phyloP scores from a whole-genome alignment of 495 filamentous ascomycete genomes.

The Aspergillus bridgeri region DNA sequence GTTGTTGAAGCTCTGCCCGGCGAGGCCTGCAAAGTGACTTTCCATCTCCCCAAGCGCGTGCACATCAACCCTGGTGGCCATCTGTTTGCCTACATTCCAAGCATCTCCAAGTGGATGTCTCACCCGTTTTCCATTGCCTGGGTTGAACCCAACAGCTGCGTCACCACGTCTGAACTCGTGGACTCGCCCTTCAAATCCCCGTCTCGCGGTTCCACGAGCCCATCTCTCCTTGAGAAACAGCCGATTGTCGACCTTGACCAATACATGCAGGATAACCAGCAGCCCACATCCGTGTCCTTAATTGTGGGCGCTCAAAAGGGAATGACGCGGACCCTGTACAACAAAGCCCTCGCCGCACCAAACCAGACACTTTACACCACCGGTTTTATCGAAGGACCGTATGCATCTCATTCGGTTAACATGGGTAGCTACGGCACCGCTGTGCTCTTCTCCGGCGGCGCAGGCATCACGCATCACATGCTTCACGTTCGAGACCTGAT shows the following conservation, averaged over 20 bases:
- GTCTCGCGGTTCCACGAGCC: constrained; percentile 14
- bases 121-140: constrained; percentile 59
- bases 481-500: constrained; percentile 74
- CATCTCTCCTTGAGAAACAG: constrained; percentile 41
- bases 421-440: constrained; percentile 80
- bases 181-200: constrained; percentile 6
- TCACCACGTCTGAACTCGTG: constrained; percentile 8
- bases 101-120: constrained; percentile 66
- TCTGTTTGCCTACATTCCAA: constrained; percentile 78
- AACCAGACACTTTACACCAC: constrained; percentile 56
- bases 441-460: constrained; percentile 80
- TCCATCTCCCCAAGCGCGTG: constrained; percentile 74
- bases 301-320: constrained; percentile 75
- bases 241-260: constrained; percentile 26
- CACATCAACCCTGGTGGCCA: constrained; percentile 72
- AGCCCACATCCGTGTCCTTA: constrained; percentile 65
- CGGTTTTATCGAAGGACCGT: constrained; percentile 79
- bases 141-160: constrained; percentile 37
- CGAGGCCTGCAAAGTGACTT: constrained; percentile 58
- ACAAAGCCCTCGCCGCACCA: constrained; percentile 57
- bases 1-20: constrained; percentile 51
- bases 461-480: constrained; percentile 86
- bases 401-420: constrained; percentile 62
- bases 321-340: constrained; percentile 75
- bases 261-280: constrained; percentile 19